A percentile compares a stretch with the other conserved stretches of the same genome.
Conservation (phyloP, 1,139 yeast species). For the Taiozyma sp. region DNA sequence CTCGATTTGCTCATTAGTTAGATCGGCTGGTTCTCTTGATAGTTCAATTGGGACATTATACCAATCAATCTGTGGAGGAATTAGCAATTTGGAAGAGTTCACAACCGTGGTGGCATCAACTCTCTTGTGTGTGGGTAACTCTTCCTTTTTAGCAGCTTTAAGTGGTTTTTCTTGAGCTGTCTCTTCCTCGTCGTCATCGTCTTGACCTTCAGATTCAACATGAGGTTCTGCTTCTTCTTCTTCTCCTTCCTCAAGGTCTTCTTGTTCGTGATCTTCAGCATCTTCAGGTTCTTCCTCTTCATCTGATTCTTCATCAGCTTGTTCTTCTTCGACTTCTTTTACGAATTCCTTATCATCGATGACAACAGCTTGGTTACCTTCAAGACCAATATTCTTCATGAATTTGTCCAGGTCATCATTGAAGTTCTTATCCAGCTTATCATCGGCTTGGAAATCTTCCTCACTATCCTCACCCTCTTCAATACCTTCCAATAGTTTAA, state of each 20-base stretch:
- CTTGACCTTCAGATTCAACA: slow-evolving; percentile 22
- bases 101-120: slow-evolving; percentile 51
- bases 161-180: neutral
- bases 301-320: slow-evolving; percentile 24
- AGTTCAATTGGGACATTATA: slow-evolving; percentile 41
- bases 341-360: slow-evolving; percentile 32
- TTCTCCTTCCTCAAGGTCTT: slow-evolving; percentile 27
- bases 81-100: slow-evolving; percentile 46
- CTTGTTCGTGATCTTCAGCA: slow-evolving; percentile 18
- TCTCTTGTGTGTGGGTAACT: slow-evolving; percentile 28
- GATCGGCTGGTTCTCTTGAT: slow-evolving; percentile 34
- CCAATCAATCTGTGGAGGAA: slow-evolving; percentile 76
- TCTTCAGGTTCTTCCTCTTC: slow-evolving; percentile 22
- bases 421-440: slow-evolving; percentile 41
- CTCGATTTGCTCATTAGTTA: slow-evolving; percentile 47
- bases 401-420: slow-evolving; percentile 56
- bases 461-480: slow-evolving; percentile 60
- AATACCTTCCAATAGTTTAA: slow-evolving; percentile 47
- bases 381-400: slow-evolving; percentile 66
- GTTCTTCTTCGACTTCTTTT: slow-evolving; percentile 31
- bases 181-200: slow-evolving; percentile 20
- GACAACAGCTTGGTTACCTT: slow-evolving; percentile 32
- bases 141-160: neutral
- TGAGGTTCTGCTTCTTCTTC: slow-evolving; percentile 22
- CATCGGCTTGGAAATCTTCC: slow-evolving; percentile 46